These are phyloP conservation scores for Huntiella omanensis DNA, from an alignment of 2,329 filamentous ascomycete species.

Conservation along the genomic window DNA sequence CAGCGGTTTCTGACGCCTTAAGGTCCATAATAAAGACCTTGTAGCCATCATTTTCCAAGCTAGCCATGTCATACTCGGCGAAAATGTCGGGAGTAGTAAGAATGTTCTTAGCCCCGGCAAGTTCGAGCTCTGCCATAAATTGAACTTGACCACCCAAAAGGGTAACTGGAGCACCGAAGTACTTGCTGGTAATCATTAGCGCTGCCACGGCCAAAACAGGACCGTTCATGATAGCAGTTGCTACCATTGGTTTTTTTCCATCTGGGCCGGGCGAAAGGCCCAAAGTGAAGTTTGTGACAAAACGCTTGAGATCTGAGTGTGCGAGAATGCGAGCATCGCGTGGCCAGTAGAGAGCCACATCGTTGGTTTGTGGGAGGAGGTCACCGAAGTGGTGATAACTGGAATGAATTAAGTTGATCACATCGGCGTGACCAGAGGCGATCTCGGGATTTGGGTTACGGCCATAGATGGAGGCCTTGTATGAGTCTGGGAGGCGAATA, in stretches of 20 bases:
- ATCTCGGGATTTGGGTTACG: neutral
- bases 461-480: constrained; percentile 1
- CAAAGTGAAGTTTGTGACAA: constrained; percentile 19
- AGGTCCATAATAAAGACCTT: constrained; percentile 22
- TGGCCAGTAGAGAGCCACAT: constrained; percentile 17
- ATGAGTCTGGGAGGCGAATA: constrained; percentile 2
- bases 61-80: constrained; percentile 20
- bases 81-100: constrained; percentile 25
- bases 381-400: constrained; percentile 23
- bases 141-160: constrained; percentile 29
- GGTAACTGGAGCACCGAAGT: constrained; percentile 33
- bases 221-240: constrained; percentile 33
- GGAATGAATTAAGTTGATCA: constrained; percentile 15
- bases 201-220: constrained; percentile 31
- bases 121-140: constrained; percentile 29
- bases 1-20: constrained; percentile 17
- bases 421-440: constrained; percentile 8
- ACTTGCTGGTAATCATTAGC: constrained; percentile 29
- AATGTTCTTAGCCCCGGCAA: constrained; percentile 27
- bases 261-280: constrained; percentile 12
- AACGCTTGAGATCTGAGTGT: constrained; percentile 17
- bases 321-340: constrained; percentile 16
- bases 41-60: constrained; percentile 15
- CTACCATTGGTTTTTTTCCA: constrained; percentile 24
- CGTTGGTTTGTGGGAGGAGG: constrained; percentile 16